These are phyloP conservation scores for Globisporangium spinosum DNA, from an alignment of 352 stramenopile genomes.

Conservation along the genomic window DNA sequence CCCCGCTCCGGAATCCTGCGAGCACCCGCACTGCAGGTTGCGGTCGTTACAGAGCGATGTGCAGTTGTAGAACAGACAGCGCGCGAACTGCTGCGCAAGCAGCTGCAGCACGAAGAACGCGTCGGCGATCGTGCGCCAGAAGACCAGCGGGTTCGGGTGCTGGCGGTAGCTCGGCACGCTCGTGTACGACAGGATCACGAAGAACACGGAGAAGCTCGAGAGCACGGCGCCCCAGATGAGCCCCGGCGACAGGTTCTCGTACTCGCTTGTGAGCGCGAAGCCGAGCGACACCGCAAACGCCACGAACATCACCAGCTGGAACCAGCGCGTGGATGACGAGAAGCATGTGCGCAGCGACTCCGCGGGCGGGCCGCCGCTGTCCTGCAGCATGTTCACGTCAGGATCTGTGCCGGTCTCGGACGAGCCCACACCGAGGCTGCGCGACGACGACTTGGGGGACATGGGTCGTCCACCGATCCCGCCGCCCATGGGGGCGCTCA, in stretches of 20 bases:
- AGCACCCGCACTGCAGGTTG: constrained; percentile 80
- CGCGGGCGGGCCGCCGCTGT: constrained; percentile 15
- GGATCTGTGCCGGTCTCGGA: constrained; percentile 36
- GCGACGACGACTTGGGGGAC: constrained; percentile 36
- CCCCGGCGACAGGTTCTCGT: constrained; percentile 75
- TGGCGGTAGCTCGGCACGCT: constrained; percentile 78
- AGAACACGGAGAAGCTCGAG: constrained; percentile 82
- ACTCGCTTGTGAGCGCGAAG: constrained; percentile 55
- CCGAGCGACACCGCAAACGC: constrained; percentile 61
- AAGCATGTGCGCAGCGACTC: constrained; percentile 53
- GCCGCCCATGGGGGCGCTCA: neutral
- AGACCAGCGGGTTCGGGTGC: constrained; percentile 86
- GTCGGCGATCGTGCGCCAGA: constrained; percentile 86
- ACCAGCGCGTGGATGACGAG: constrained; percentile 75
- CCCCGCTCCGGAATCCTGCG: constrained; percentile 31
- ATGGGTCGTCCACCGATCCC: constrained; percentile 6
- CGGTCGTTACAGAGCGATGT: constrained; percentile 62
- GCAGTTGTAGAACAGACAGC: constrained; percentile 79
- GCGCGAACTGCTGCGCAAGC: constrained; percentile 75
- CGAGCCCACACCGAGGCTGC: constrained; percentile 29
- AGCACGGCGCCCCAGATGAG: constrained; percentile 85
- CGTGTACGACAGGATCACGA: constrained; percentile 81
- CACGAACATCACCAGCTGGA: constrained; percentile 84
- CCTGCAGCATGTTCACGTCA: constrained; percentile 47
- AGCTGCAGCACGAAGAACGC: constrained; percentile 81